Base-by-base conservation (phyloP, 2,329 filamentous ascomycete species). In the Diaporthe sp. region DNA sequence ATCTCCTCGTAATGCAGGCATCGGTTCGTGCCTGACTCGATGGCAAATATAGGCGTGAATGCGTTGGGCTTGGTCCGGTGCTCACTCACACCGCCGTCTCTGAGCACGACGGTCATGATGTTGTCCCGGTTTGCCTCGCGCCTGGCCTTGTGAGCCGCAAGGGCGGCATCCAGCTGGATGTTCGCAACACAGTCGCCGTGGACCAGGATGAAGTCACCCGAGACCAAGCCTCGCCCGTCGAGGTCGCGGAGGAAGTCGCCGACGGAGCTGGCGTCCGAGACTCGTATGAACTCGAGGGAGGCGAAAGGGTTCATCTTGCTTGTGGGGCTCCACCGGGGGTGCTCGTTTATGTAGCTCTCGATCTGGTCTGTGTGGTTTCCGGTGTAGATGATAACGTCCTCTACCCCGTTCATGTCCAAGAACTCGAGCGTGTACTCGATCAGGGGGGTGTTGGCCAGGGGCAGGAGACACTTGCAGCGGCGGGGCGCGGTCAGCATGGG, bases 391-490 rank as follows among this genome's bases (percentile, higher is more conserved):
- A 94, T 97, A 71, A 98, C 94, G 77, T 98, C 94, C 79, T 97
- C 92, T n/a, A 98, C 95, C 73, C 96, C 95, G 74, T 97, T 95
- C 89, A 96, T 96, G 77, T 95, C 95, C 0, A 99, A 92, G 80
- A 98, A 98, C 81, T 98, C 96, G 80, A 98, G 92, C 5, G 96
- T 98, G 83, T 99, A 98, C 84, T 99, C 97, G 85, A 99, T 97
- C 76, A 99, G 88, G 47, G 97, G 96, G 2, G 93, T 96, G 83
- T 98, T 98, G 75, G 95, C 97, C 75, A 99, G 89, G 15, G 96
- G 95, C 9, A 99, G 88, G 42, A 99, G 92, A 86, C 97, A 98
- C 94, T 97, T 25, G 8, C 80, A 9, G 9, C 39, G 63, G 69
- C 42, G 70, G 61, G 35, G 53, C 22, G 39, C n/a, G 27, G 73